Base-by-base conservation (phyloP, 2,329 filamentous ascomycete species). In the Colletotrichum coccodes region DNA sequence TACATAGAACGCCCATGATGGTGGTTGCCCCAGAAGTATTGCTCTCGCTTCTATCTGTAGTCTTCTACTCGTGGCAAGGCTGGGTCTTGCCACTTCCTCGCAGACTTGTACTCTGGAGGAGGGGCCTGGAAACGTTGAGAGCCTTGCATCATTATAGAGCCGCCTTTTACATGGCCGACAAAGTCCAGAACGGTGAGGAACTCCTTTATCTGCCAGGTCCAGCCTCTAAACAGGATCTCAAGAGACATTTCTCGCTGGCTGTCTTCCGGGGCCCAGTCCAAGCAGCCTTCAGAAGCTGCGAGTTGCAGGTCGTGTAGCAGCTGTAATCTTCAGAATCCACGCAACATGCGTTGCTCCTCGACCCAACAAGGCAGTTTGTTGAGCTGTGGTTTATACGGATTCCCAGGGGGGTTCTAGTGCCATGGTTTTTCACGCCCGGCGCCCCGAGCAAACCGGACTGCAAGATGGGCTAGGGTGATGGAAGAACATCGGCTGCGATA, bases 311-410 rank as follows among this genome's bases (percentile, higher is more conserved):
- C 60, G 23, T 26, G 16, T 8, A 68, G 42, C 46, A 64, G 30
- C 32, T 64, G 60, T 23, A 68, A 18, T 32, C 42, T 63, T 53
- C 65, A 68, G 38, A 68, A 64, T 1, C 60, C 65, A 11, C 65
- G 65, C 65, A 64, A 60, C 11, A 68, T 32, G 36, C 60, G 65
- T 6, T 68, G 65, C 38, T 64, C 60, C 49, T 68, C 65, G 6
- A 59, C 18, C 65, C 65, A 68, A 21, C 30, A 57, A 34, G 64
- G 44, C 1, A 26, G 44, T 9, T 42, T 34, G 8, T 58, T 38
- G 2, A 32, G 52, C n/a, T 34, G 52, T 36, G 23, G 44, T 4
- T 34, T 23, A 40, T 63, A 63, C 23, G 32, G 52, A 30, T 30
- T 34, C 12, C 52, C 60, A 6, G 6, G 49, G 7, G 40, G 40